Conservation (phyloP, 1,284 basidiomycete species). For the Calocybe gambosa region DNA sequence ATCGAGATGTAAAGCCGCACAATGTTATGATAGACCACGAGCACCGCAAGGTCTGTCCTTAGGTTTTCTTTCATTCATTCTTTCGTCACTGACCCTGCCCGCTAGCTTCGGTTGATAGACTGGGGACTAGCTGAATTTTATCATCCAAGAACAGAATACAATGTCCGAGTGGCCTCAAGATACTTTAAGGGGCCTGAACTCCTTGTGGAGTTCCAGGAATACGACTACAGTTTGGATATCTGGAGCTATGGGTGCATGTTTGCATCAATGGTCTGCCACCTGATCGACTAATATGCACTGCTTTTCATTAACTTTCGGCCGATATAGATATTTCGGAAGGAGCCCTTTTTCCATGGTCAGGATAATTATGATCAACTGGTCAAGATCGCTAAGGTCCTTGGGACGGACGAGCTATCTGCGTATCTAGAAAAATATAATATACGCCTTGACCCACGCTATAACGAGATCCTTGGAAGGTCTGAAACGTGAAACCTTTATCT, state of each 20-base stretch:
- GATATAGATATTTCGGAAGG: constrained; percentile 92
- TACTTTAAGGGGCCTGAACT: constrained; percentile 99
- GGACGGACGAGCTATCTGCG: constrained; percentile 90
- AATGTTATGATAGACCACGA: constrained; percentile 99
- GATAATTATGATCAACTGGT: constrained; percentile 99
- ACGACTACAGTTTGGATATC: constrained; percentile 96
- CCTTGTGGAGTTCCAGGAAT: constrained; percentile 97
- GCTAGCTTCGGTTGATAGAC: constrained; percentile 89
- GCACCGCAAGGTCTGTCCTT: constrained; percentile 71
- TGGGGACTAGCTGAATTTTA: constrained; percentile 99
- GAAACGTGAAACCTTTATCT: constrained; percentile 5
- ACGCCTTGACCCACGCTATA: constrained; percentile 85
- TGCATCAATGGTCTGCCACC: constrained; percentile 79
- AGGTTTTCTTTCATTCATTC: neutral
- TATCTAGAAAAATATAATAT: constrained; percentile 95
- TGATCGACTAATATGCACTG: constrained; percentile 3
- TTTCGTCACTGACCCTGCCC: constrained; percentile 1
- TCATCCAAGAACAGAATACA: constrained; percentile 96
- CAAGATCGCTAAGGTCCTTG: constrained; percentile 96
- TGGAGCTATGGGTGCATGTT: constrained; percentile 99
- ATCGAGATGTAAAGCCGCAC: constrained; percentile 98
- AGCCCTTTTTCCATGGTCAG: constrained; percentile 99
- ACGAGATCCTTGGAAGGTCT: constrained; percentile 81
- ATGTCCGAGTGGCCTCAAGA: constrained; percentile 94
- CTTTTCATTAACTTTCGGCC: constrained; percentile 7